Conservation (phyloP, 768 basidiomycete species). For the Calvatia gigantea region DNA sequence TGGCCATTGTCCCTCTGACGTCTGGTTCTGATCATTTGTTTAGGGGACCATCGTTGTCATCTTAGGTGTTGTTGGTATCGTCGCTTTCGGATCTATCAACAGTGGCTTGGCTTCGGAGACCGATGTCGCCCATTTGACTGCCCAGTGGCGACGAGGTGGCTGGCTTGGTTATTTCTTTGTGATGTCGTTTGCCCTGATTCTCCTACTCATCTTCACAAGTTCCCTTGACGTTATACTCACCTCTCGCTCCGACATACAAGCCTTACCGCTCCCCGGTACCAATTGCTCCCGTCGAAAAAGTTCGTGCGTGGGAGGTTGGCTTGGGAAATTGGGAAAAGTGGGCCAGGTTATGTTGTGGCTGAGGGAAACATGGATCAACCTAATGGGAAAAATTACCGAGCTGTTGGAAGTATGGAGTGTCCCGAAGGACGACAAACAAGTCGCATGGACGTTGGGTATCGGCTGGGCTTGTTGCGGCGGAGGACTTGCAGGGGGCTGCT, state of each 20-base stretch:
- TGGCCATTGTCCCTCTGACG: background rate
- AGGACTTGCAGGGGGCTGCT: constrained; percentile 81
- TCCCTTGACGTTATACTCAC: constrained; percentile 73
- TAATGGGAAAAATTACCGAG: constrained; percentile 54
- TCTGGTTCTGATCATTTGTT: background rate
- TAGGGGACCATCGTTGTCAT: constrained; percentile 84
- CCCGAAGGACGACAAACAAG: constrained; percentile 75
- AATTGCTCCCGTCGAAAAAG: constrained; percentile 14
- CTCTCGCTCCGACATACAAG: constrained; percentile 66
- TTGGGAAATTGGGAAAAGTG: constrained; percentile 19
- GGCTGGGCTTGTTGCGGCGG: constrained; percentile 94
- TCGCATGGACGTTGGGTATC: constrained; percentile 91
- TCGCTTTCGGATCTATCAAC: constrained; percentile 83
- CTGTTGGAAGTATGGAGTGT: constrained; percentile 73
- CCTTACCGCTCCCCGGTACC: constrained; percentile 45
- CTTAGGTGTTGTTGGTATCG: constrained; percentile 82
- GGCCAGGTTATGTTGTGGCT: constrained; percentile 23
- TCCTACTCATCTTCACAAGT: constrained; percentile 64
- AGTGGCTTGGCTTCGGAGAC: constrained; percentile 74
- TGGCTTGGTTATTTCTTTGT: constrained; percentile 92
- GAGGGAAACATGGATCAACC: constrained; percentile 36
- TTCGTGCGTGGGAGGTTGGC: constrained; percentile 3
- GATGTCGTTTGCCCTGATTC: constrained; percentile 65
- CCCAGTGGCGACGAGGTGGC: constrained; percentile 79
- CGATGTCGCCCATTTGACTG: constrained; percentile 69